phyloP scores from a whole-genome alignment of 1,284 basidiomycete species.

The Trametes hirsuta region DNA sequence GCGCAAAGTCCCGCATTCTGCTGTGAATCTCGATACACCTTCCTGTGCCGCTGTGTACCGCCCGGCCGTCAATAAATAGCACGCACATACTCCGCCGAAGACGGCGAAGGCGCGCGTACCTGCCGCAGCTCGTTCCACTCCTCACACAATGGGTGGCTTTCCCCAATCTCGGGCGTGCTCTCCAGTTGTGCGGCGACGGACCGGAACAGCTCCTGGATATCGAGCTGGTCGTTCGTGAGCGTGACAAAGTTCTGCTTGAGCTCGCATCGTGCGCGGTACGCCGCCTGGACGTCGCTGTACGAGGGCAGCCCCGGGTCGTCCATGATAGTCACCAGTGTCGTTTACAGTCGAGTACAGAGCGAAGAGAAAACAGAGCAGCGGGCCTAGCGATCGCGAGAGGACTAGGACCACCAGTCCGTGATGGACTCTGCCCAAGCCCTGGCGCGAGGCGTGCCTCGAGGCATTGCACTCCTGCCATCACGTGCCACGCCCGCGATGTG shows the following conservation, averaged over 20 bases:
- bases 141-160: constrained; percentile 24
- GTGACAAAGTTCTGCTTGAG: constrained; percentile 30
- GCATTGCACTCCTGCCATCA: constrained; percentile 3
- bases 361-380: not conserved
- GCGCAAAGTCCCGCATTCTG: constrained; percentile 34
- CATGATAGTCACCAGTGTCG: not conserved
- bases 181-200: constrained; percentile 31
- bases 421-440: constrained; percentile 7
- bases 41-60: constrained; percentile 25
- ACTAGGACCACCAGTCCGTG: not conserved
- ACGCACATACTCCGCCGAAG: not conserved
- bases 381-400: not conserved
- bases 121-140: constrained; percentile 31
- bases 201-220: constrained; percentile 33
- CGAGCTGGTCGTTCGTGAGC: constrained; percentile 31
- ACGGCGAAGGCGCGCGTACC: constrained; percentile 17
- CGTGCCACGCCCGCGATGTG: not conserved
- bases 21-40: constrained; percentile 34
- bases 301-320: constrained; percentile 15
- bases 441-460: constrained; percentile 16
- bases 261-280: constrained; percentile 18
- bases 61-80: not conserved
- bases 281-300: constrained; percentile 23
- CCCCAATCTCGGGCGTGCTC: constrained; percentile 32
- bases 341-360: not conserved